phyloP scores from a whole-genome alignment of 352 stramenopile genomes.

The Vaucheria bursata region DNA sequence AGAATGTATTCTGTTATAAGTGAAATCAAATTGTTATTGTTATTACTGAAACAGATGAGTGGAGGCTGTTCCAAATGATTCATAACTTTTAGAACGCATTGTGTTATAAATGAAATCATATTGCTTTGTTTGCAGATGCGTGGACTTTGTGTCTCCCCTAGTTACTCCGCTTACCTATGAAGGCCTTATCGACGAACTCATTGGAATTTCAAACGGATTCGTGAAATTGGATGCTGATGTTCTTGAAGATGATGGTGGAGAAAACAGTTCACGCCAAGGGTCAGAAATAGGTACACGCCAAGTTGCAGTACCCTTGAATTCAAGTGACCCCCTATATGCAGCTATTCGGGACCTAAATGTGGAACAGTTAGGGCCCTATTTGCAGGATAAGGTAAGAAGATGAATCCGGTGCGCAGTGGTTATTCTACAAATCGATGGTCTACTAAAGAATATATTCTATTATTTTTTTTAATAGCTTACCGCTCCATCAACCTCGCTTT shows the following conservation, averaged over 20 bases:
- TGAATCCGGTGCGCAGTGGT: no score
- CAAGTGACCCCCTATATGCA: conserved; percentile 85
- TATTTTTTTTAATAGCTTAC: no score
- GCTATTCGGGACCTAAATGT: conserved; percentile 92
- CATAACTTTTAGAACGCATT: no score
- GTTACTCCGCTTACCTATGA: conserved; percentile 92
- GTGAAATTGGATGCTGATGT: conserved; percentile 27
- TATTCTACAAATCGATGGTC: no score
- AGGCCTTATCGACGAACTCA: conserved; percentile 85
- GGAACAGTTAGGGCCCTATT: conserved; percentile 84
- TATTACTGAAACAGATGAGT: no score
- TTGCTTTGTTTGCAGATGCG: no score
- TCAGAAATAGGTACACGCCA: background rate
- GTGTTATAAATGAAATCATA: background rate
- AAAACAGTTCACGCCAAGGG: background rate
- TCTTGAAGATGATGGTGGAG: conserved; percentile 11
- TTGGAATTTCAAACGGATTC: conserved; percentile 53
- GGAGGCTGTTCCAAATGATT: no score
- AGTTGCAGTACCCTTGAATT: conserved; percentile 85
- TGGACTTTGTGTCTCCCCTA: conserved; percentile 89
- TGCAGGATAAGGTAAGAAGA: conserved; percentile 61
- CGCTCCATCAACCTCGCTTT: no score
- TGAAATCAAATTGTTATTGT: conserved; percentile 11
- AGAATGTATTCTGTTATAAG: conserved; percentile 11
- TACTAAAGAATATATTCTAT: no score